Conservation (phyloP, 352 stramenopile species). For the Globisporangium cylindrosporum region DNA sequence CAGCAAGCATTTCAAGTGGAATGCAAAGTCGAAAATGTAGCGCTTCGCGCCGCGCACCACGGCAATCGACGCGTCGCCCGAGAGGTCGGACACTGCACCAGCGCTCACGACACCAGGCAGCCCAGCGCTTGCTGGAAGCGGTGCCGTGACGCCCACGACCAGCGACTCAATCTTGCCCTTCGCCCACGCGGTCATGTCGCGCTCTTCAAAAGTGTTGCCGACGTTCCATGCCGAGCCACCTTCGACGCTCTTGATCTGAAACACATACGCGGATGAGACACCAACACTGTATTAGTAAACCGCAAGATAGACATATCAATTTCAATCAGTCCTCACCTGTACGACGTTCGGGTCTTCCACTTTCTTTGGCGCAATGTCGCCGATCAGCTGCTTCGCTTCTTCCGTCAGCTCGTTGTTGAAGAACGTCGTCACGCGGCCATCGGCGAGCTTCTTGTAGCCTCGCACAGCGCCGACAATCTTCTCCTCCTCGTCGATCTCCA, state of each 20-base stretch:
- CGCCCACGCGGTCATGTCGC: constrained; percentile 88
- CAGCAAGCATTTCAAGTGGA: constrained; percentile 49
- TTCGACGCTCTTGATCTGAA: constrained; percentile 77
- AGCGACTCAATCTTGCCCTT: constrained; percentile 71
- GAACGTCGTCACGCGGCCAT: constrained; percentile 97
- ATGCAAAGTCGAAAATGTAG: constrained; percentile 88
- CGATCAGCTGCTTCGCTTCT: constrained; percentile 96
- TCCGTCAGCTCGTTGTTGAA: constrained; percentile 99
- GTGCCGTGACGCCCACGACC: constrained; percentile 36
- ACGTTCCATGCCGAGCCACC: constrained; percentile 92
- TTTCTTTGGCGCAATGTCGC: constrained; percentile 93
- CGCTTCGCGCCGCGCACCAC: constrained; percentile 92
- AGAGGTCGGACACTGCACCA: constrained; percentile 74
- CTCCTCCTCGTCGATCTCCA: constrained; percentile 62
- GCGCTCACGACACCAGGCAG: constrained; percentile 50
- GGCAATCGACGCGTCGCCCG: constrained; percentile 91
- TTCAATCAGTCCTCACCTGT: constrained; percentile 20
- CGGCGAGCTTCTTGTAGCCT: constrained; percentile 96
- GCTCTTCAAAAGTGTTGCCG: constrained; percentile 93
- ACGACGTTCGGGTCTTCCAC: constrained; percentile 68
- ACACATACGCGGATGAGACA: background rate
- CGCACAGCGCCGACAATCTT: constrained; percentile 67
- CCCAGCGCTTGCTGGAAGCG: constrained; percentile 24
- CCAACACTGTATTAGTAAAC: background rate
- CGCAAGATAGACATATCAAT: too few species aligned